phyloP scores from a whole-genome alignment of 108 stramenopile species.

The Schizochytrium sp. region DNA sequence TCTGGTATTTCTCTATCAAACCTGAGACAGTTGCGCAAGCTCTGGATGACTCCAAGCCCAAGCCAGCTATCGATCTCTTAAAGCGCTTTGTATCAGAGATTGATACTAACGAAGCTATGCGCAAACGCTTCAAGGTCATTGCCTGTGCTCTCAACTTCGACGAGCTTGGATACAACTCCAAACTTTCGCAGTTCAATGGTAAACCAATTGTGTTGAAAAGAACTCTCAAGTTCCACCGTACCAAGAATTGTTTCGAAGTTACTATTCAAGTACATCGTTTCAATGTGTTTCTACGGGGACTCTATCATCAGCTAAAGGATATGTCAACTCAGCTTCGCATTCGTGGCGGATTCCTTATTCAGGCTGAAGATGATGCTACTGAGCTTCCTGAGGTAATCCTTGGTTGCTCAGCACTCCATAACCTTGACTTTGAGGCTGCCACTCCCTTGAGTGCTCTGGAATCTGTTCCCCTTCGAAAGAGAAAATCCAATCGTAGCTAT shows the following conservation, averaged over 20 bases:
- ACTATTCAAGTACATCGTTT: slow-evolving; percentile 8
- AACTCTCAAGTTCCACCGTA: background rate
- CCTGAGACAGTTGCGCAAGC: slow-evolving; percentile 15
- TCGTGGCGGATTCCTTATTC: slow-evolving; percentile 15
- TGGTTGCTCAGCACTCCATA: slow-evolving; percentile 20
- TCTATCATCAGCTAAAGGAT: slow-evolving; percentile 37
- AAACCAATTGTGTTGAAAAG: background rate
- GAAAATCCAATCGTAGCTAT: too few species aligned
- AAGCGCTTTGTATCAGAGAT: background rate
- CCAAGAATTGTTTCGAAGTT: background rate
- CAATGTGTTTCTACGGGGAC: background rate
- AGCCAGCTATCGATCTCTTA: background rate
- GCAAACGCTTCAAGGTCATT: slow-evolving; percentile 12
- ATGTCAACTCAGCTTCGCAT: background rate
- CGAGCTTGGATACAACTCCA: slow-evolving; percentile 31
- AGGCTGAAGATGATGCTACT: background rate
- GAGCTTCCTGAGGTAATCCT: slow-evolving; percentile 48
- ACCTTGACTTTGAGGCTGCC: slow-evolving; percentile 18
- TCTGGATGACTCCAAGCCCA: background rate
- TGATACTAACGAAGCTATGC: slow-evolving; percentile 28
- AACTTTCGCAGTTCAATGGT: slow-evolving; percentile 24
- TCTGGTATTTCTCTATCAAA: slow-evolving; percentile 21
- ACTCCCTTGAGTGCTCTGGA: background rate
- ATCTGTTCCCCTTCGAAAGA: too few species aligned
- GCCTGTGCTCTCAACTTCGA: slow-evolving; percentile 53